phyloP scores from a whole-genome alignment of 306 rosid genomes.

The Luffa aegyptiaca region DNA sequence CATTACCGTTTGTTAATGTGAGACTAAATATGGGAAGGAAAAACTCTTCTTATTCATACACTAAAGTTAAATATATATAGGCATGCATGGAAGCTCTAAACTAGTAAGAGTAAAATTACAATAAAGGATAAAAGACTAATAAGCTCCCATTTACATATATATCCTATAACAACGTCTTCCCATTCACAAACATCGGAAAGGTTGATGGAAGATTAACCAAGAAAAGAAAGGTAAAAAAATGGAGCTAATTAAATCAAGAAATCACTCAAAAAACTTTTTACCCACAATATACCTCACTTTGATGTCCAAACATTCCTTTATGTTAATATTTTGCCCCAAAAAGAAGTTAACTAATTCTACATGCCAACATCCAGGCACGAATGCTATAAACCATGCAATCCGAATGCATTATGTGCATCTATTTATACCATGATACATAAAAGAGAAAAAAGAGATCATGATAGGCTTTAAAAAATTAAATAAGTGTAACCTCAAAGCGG shows the following conservation, averaged over 20 bases:
- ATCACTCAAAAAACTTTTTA: neutral
- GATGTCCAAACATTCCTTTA: neutral
- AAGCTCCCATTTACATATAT: neutral
- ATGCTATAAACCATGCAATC: neutral
- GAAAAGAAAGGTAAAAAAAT: neutral
- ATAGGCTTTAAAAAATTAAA: slow-evolving; percentile 1
- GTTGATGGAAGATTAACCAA: neutral
- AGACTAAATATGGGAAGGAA: neutral
- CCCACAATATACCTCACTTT: neutral
- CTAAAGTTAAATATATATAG: neutral
- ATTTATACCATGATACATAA: neutral
- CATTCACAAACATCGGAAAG: neutral
- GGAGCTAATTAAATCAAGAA: neutral
- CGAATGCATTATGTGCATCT: neutral
- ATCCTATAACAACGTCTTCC: neutral
- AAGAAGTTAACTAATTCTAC: neutral
- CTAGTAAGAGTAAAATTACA: neutral
- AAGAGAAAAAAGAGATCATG: neutral
- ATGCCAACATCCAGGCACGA: neutral
- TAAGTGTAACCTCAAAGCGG: slow-evolving; percentile 81
- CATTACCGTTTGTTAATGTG: neutral
- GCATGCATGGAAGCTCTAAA: neutral
- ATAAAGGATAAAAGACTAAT: neutral
- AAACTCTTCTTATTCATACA: neutral
- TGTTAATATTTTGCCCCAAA: neutral